A percentile compares a stretch with the other conserved stretches of the same genome.
phyloP scores from a whole-genome alignment of 2,329 filamentous ascomycete genomes.

The Scleromitrula shiraiana region DNA sequence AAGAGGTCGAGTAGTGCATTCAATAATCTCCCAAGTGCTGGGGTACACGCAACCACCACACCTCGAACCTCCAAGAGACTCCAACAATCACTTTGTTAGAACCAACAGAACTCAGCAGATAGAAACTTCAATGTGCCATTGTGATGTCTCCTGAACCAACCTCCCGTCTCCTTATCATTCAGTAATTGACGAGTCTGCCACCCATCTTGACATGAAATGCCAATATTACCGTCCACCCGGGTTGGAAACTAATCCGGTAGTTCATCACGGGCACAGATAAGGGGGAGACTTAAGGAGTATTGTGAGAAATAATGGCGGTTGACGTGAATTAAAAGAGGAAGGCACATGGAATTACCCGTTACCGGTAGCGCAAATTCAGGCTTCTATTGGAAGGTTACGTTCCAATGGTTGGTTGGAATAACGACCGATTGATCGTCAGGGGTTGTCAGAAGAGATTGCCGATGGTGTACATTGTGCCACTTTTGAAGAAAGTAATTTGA shows the following conservation, averaged over 20 bases:
- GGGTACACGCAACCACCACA: neutral
- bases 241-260: neutral
- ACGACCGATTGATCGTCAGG: slow-evolving; percentile 3
- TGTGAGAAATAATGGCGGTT: neutral
- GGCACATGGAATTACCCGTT: slow-evolving; percentile 4
- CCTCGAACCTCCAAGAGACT: too few relatives aligned
- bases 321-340: neutral
- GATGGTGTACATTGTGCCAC: neutral
- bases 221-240: neutral
- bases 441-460: slow-evolving; percentile 6
- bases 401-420: neutral
- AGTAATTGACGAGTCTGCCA: neutral
- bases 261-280: neutral
- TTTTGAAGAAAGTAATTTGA: slow-evolving; percentile 1
- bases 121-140: neutral
- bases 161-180: neutral
- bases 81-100: too few relatives aligned
- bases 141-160: neutral
- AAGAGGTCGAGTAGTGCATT: neutral
- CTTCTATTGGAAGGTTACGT: neutral
- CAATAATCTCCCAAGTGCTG: neutral
- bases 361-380: neutral
- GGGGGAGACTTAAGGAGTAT: neutral
- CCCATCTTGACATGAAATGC: neutral
- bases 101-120: too few relatives aligned